Evolutionary conservation across 2,329 filamentous ascomycete species (phyloP), one percentile per base, ranked within the genome.

Genomic region (Scytalidium lignicola): DNA sequence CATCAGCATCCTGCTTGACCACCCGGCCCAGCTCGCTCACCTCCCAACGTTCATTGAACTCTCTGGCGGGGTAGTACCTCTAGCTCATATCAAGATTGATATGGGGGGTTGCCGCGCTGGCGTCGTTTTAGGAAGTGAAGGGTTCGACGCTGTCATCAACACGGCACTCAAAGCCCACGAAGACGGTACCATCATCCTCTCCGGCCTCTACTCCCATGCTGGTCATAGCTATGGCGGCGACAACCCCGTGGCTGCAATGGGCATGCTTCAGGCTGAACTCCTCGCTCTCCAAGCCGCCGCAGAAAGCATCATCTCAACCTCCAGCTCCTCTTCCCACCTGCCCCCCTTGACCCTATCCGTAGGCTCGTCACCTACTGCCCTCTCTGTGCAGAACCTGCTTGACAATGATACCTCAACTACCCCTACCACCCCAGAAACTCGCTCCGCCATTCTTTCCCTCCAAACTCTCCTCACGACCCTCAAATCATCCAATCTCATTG

Each of bases 331-430:
- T 1, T 17, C 41, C 0, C 46, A 21, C 1, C 26, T 4, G 41
- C 22, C 21, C 17, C 52, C 57, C 7, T 61, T 75, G 12, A 70
- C 80, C 0, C 69, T 90, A 1, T 87, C 83, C 0, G 81, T 88
- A 0, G 87, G 87, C 4, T 86, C 87, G 0, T 87, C 86, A 19
- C 87, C 87, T 0, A 88, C 86, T 0, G 79, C 82, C 0, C 79
- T 82, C 0, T 74, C 80, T 9, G 71, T 83, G 18, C 80, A 86
- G 62, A 80, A 85, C 55, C 67, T 79, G 6, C 56, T 71, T 1
- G n/a, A 23, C 20, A 10, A 26, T 26, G 23, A 26, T 10, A 26
- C n/a, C n/a, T n/a, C n/a, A n/a, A n/a, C n/a, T n/a, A 49, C 57
- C 53, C 44, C 71, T 52, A 44, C 49, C 19, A 13, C 19, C 8